These are phyloP conservation scores for Pythium biforme DNA, from an alignment of 352 stramenopile species.

Conservation along the genomic window DNA sequence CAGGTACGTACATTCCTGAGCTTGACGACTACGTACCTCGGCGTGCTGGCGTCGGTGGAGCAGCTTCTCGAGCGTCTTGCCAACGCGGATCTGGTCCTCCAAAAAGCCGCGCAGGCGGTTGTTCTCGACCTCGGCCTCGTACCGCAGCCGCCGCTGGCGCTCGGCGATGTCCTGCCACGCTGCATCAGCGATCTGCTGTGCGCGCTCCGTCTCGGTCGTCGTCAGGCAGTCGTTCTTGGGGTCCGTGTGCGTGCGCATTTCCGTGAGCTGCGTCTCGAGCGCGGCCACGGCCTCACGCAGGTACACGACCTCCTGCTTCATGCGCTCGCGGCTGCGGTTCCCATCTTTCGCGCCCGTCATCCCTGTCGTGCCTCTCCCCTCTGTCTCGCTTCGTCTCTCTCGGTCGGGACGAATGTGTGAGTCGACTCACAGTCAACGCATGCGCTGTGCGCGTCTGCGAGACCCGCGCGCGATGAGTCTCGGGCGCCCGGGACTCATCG, in stretches of 20 bases:
- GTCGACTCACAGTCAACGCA: too few species aligned
- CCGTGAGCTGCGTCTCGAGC: constrained; percentile 24
- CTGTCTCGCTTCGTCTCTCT: too few species aligned
- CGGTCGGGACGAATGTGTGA: too few species aligned
- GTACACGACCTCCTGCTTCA: constrained; percentile 24
- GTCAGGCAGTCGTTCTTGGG: not conserved
- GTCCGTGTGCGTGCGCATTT: not conserved
- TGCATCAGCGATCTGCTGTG: not conserved
- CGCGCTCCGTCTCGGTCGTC: not conserved
- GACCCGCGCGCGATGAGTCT: not conserved
- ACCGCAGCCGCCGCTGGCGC: constrained; percentile 14
- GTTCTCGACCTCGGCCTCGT: constrained; percentile 34
- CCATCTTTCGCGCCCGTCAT: constrained; percentile 2
- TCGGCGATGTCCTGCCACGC: constrained; percentile 20
- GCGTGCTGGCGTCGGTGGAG: constrained; percentile 9
- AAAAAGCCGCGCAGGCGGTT: constrained; percentile 41
- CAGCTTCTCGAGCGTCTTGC: constrained; percentile 16
- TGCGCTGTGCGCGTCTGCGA: not conserved
- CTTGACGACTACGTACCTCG: constrained; percentile 3
- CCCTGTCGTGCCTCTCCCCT: not conserved
- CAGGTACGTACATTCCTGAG: not conserved
- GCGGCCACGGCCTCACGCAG: constrained; percentile 26
- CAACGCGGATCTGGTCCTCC: constrained; percentile 28
- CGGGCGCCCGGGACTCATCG: not conserved
- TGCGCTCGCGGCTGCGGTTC: constrained; percentile 27